Evolutionary conservation across 305 asterid species (phyloP).

Genomic region (Rubia balearica): DNA sequence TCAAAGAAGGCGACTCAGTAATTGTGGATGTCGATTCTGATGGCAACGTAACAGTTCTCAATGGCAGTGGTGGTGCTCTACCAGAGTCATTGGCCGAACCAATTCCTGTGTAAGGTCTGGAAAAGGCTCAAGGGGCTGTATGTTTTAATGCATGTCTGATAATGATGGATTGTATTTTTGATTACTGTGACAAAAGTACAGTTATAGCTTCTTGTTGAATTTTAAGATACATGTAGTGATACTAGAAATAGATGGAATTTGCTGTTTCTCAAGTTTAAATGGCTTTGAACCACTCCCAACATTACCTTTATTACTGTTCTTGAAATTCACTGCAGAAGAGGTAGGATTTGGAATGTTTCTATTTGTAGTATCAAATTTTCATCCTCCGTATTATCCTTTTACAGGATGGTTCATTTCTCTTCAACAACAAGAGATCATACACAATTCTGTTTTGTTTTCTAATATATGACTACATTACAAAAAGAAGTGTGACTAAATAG

Average conservation of each 20-base stretch:
- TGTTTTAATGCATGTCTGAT: not conserved
- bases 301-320: too few species aligned
- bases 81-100: constrained; percentile 60
- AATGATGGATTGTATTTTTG: constrained; percentile 1
- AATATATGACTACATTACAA: too few species aligned
- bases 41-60: constrained; percentile 72
- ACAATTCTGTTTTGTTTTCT: not conserved
- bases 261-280: not conserved
- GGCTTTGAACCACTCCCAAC: not conserved
- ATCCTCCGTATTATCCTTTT: not conserved
- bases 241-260: not conserved
- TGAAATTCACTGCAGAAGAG: too few species aligned
- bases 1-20: constrained; percentile 87
- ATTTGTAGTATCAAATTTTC: not conserved
- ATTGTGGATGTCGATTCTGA: constrained; percentile 84
- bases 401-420: not conserved
- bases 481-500: not conserved
- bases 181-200: not conserved
- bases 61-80: constrained; percentile 64
- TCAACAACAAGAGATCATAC: not conserved
- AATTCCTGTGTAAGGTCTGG: constrained; percentile 36
- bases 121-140: not conserved
- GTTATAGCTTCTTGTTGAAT: constrained; percentile 1
- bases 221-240: constrained; percentile 3
- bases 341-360: too few species aligned